Conservation (phyloP, 148 eudicot species). For the Rhododendron mucronatum region DNA sequence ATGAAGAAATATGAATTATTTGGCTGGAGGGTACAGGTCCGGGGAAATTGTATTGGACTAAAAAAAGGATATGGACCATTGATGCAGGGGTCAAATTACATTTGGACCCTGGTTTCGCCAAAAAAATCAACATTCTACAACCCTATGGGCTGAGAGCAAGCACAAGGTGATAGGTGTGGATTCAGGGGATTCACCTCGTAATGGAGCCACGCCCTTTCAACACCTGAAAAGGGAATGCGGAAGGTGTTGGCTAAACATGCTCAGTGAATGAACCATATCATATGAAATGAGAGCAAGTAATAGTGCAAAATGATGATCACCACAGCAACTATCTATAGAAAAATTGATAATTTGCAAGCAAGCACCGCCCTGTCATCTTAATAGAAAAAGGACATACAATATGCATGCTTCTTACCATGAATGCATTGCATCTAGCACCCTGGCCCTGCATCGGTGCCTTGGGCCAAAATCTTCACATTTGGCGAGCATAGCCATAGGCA, state of each 20-base stretch:
- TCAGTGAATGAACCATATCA: background rate
- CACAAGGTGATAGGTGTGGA: background rate
- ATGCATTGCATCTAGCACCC: background rate
- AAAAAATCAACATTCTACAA: background rate
- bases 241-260: background rate
- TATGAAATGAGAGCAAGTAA: background rate
- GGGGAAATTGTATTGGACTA: background rate
- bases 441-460: background rate
- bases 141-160: background rate
- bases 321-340: background rate
- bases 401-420: background rate
- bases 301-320: background rate
- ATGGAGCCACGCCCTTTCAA: background rate
- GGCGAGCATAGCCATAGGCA: background rate
- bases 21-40: background rate
- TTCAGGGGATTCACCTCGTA: background rate
- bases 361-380: background rate
- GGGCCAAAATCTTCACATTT: background rate
- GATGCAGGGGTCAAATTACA: background rate
- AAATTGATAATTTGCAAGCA: background rate
- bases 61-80: background rate
- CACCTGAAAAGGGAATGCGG: background rate
- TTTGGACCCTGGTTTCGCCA: background rate
- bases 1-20: background rate
- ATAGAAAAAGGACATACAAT: background rate